Evolutionary conservation across 176 grass and related monocot species (phyloP).

Genomic region (Pontederia paniculata): DNA sequence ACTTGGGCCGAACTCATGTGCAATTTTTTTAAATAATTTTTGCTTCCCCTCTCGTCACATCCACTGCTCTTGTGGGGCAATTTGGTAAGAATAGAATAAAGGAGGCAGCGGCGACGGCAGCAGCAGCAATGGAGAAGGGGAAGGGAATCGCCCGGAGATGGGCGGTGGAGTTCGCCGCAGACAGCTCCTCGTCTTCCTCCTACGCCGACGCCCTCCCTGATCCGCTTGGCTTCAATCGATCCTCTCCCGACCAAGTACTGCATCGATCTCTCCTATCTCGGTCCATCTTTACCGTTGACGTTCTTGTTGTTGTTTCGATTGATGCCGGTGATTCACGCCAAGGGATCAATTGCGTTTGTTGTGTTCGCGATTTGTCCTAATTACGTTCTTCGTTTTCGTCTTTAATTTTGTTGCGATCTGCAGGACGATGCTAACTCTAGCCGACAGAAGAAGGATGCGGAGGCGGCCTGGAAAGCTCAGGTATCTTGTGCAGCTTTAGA

Average conservation of each 20-base stretch:
- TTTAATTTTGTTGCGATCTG: background rate
- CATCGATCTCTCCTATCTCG: background rate
- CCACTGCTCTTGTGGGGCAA: too few species aligned
- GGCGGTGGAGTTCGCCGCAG: conserved; percentile 67
- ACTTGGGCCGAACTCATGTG: too few species aligned
- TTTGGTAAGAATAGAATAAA: too few species aligned
- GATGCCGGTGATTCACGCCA: too few species aligned
- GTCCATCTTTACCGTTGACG: background rate
- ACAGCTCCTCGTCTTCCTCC: conserved; percentile 39
- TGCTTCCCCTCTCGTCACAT: too few species aligned
- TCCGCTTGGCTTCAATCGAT: conserved; percentile 68
- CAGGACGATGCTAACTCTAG: conserved; percentile 68
- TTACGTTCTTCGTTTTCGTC: too few species aligned
- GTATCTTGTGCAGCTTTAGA: conserved; percentile 23
- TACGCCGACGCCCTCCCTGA: conserved; percentile 42
- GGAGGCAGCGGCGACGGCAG: background rate
- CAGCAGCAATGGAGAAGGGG: conserved; percentile 62
- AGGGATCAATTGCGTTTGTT: too few species aligned
- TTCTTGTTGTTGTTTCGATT: background rate
- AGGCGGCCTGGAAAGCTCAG: conserved; percentile 80
- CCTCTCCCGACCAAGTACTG: conserved; percentile 46
- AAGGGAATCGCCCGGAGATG: conserved; percentile 82
- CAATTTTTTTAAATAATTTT: too few species aligned
- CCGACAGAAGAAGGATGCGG: conserved; percentile 79
- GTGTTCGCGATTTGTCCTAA: background rate